A percentile compares a stretch with the other conserved stretches of the same genome.
These are phyloP conservation scores for Russula olivacea DNA, from an alignment of 768 basidiomycete genomes.

Conservation along the genomic window DNA sequence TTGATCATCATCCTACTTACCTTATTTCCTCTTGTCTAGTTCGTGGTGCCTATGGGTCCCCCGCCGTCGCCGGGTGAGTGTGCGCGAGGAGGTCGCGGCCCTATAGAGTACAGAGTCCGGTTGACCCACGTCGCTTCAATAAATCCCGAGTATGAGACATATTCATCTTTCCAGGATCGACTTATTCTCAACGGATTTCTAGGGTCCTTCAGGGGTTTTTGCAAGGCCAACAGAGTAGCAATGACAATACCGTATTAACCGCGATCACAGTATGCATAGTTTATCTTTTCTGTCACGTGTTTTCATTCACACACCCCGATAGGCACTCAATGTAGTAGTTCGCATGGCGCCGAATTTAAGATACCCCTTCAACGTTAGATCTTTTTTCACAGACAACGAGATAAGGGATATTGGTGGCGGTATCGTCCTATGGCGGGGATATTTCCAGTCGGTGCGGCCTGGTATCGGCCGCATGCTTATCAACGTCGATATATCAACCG, in stretches of 20 bases:
- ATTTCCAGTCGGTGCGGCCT: slow-evolving; percentile 75
- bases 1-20: neutral
- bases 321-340: slow-evolving; percentile 72
- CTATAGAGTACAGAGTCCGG: slow-evolving; percentile 62
- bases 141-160: slow-evolving; percentile 67
- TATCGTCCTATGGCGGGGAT: slow-evolving; percentile 69
- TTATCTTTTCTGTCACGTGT: neutral
- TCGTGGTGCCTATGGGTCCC: slow-evolving; percentile 49
- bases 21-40: slow-evolving; percentile 36
- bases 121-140: slow-evolving; percentile 68
- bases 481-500: slow-evolving; percentile 75
- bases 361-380: slow-evolving; percentile 67
- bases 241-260: slow-evolving; percentile 62
- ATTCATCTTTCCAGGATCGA: slow-evolving; percentile 27
- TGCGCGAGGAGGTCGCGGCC: slow-evolving; percentile 31
- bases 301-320: slow-evolving; percentile 1
- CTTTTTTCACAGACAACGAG: slow-evolving; percentile 62
- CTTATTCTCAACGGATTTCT: neutral
- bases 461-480: slow-evolving; percentile 56
- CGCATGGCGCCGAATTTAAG: slow-evolving; percentile 66
- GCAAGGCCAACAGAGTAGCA: slow-evolving; percentile 53
- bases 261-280: slow-evolving; percentile 50
- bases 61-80: slow-evolving; percentile 23
- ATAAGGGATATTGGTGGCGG: slow-evolving; percentile 53
- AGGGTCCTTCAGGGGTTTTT: slow-evolving; percentile 65